Evolutionary conservation across 2,329 filamentous ascomycete species (phyloP), one percentile per base, ranked within the genome.

Genomic region (Botrytis fragariae): DNA sequence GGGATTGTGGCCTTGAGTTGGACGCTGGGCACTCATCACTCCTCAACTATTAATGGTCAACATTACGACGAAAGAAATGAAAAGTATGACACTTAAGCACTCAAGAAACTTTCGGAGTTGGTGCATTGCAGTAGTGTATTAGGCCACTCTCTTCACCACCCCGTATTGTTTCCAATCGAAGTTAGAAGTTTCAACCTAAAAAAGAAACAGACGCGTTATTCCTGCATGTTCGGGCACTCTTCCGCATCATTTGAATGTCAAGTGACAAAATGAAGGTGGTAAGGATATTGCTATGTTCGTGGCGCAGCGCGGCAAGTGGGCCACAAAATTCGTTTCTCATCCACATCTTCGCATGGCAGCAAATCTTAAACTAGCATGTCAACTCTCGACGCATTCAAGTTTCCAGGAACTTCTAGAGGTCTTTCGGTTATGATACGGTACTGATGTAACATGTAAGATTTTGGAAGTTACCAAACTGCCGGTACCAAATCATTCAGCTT

Each of bases 401-500:
- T 48, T 68, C 71, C 29, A 72, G 25, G 54, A 60, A 67, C 25
- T 67, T 72, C 62, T 60, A 68, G 10, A 69, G 51, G 25, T 42
- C 54, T 29, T 69, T 48, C 48, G 71, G 48, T 39, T 57, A n/a
- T 72, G 48, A 25, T 61, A 60, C 62, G 48, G 22, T 48, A 69
- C 62, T 67, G 62, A 42, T 54, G 62, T 10, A 32, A 60, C 48
- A 10, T 59, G 29, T 67, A 48, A 64, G 65, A 57, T 59, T 68
- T 69, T 69, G 48, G 51, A 14, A 54, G 48, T 57, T 69, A 59
- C 71, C 71, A 69, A 57, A 37, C 48, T 44, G 39, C 51, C 63
- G 71, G 71, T 72, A 72, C 62, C 71, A 67, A 69, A 69, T n/a
- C 39, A 69, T 69, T 72, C 71, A 72, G 71, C 71, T 72, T 57